Evolutionary conservation across 345 rosid species (phyloP), one percentile per base, ranked within the genome.

Genomic region (Bretschneidera sinensis): DNA sequence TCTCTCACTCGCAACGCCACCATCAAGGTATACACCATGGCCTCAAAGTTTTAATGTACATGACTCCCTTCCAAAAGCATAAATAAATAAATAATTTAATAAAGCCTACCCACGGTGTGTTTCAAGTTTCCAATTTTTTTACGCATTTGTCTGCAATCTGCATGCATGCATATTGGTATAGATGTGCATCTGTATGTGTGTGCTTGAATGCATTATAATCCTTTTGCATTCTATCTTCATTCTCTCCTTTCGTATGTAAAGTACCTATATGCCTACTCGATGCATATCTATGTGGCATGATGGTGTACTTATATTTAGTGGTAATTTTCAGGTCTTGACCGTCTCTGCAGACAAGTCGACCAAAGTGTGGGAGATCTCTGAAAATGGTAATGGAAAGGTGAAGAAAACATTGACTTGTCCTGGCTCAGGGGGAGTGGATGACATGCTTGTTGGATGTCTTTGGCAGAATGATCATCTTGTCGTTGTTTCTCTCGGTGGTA

Each of bases 291-390:
- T 70, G 43, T 9, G 49, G 17, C 24, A 35, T 45, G 9, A 43
- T 24, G 17, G 17, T 53, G 19, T 48, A 50, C 28, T 62, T 20
- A 65, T 49, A 34, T 48, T 43, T 51, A 6, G 4, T 21, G 6
- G 18, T 57, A 49, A 61, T 69, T 48, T 64, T 21, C 74, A 92
- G 98, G 94, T 81, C 35, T 70, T 92, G 50, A 92, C 98, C 1
- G 96, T 78, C 17, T 92, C 98, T 70, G 98, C 98, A 48, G 98
- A 92, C 80, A 92, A 92, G 84, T 82, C 97, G 48, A 96, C 96
- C 8, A 92, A 92, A 79, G 71, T 92, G 51, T 92, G 98, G 98
- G 92, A 87, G 50, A 89, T 92, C 63, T 74, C 78, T 45, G 91
- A 85, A 50, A 76, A 80, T 45, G 92, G 95, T 62, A 79, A 61